Conservation (phyloP, 257 asterid species). For the Solanum medicagineum region DNA sequence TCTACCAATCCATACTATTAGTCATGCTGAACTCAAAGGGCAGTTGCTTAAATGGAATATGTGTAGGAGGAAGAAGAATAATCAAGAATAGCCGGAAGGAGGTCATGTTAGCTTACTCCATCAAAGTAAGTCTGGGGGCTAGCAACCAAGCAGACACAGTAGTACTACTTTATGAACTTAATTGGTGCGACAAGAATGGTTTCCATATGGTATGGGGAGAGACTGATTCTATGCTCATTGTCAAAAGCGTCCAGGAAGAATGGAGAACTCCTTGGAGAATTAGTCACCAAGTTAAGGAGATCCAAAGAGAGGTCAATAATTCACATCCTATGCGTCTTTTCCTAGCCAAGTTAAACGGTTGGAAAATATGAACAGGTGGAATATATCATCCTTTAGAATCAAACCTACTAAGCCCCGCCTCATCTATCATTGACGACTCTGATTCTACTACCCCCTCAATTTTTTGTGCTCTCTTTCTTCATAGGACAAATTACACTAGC, state of each 20-base stretch:
- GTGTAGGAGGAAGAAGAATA: neutral
- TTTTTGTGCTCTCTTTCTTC: neutral
- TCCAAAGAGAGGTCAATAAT: neutral
- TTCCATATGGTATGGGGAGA: neutral
- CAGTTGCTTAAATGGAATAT: neutral
- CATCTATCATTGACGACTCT: neutral
- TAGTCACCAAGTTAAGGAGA: neutral
- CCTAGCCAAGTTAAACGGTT: neutral
- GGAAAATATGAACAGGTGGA: neutral
- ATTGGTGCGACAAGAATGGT: neutral
- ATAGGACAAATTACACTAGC: neutral
- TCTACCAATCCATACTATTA: neutral
- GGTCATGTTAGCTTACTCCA: neutral
- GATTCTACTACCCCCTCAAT: neutral
- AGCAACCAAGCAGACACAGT: neutral
- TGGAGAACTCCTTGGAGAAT: neutral
- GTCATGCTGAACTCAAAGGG: neutral
- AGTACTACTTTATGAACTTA: neutral
- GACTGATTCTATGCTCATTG: neutral
- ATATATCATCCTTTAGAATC: neutral
- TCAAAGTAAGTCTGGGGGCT: neutral
- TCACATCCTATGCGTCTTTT: neutral
- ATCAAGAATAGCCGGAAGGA: neutral
- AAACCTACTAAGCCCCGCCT: neutral
- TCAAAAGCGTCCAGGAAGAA: neutral